Conservation (phyloP, 208 protist genomes). For the Naegleria fowleri region DNA sequence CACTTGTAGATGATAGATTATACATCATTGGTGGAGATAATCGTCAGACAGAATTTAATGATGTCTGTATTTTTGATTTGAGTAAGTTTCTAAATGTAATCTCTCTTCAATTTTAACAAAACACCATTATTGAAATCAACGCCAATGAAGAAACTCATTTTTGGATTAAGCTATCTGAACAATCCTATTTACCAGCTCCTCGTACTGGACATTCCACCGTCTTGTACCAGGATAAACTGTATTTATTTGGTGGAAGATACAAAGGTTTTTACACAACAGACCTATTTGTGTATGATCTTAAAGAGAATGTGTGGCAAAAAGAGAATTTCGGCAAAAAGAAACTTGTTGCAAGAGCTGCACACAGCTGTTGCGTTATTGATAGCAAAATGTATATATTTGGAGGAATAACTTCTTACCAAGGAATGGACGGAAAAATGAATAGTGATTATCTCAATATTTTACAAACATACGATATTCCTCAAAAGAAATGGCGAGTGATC, state of each 20-base stretch:
- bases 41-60: neutral
- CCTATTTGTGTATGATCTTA: neutral
- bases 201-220: neutral
- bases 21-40: neutral
- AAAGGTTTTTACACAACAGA: neutral
- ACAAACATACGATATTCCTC: neutral
- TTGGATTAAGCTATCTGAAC: neutral
- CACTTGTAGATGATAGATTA: neutral
- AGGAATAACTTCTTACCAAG: neutral
- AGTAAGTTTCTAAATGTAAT: neutral
- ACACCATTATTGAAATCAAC: neutral
- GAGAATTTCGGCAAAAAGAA: neutral
- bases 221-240: neutral
- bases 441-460: neutral
- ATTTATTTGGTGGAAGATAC: slow-evolving; percentile 18
- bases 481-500: neutral
- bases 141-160: neutral
- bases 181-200: neutral
- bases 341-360: neutral
- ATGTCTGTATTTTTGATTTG: neutral
- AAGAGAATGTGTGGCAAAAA: neutral
- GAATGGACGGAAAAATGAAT: neutral
- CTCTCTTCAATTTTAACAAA: neutral
- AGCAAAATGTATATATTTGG: slow-evolving; percentile 8
- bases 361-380: neutral